A percentile compares a stretch with the other conserved stretches of the same genome.
Evolutionary conservation across 495 filamentous ascomycete species (phyloP).

Genomic region (Pseudevernia furfuracea): DNA sequence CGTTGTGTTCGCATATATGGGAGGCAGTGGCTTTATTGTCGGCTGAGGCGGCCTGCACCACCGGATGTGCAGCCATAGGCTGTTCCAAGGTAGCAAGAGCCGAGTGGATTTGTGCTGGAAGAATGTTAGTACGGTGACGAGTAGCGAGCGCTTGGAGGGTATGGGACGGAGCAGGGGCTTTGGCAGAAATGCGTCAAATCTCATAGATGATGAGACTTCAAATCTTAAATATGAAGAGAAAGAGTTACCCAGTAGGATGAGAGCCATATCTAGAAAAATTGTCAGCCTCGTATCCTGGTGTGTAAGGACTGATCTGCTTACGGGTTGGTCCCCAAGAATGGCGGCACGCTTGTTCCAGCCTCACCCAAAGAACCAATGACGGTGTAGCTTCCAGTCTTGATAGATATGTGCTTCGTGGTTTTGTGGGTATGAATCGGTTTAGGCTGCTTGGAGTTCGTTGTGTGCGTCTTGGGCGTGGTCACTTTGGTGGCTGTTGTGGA

Average conservation of each 20-base stretch:
- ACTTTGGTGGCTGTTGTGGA: background rate
- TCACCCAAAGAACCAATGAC: background rate
- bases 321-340: background rate
- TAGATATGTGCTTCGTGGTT: background rate
- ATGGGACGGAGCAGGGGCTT: too few species aligned
- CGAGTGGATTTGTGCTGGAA: constrained; percentile 9
- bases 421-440: too few species aligned
- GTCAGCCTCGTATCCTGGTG: background rate
- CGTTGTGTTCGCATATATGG: background rate
- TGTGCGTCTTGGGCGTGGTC: background rate
- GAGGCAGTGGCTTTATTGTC: background rate
- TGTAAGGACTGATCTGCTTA: background rate
- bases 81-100: constrained; percentile 9
- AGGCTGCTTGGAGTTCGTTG: background rate
- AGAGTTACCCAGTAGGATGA: background rate
- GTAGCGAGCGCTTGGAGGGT: background rate
- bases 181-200: too few species aligned
- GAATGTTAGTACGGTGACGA: background rate
- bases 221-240: background rate
- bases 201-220: too few species aligned
- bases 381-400: background rate
- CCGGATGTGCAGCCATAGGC: constrained; percentile 8
- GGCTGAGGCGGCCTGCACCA: background rate
- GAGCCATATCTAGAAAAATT: background rate
- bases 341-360: background rate